Conservation (phyloP, 176 grass and related monocot species). For the Luzula sylvatica region DNA sequence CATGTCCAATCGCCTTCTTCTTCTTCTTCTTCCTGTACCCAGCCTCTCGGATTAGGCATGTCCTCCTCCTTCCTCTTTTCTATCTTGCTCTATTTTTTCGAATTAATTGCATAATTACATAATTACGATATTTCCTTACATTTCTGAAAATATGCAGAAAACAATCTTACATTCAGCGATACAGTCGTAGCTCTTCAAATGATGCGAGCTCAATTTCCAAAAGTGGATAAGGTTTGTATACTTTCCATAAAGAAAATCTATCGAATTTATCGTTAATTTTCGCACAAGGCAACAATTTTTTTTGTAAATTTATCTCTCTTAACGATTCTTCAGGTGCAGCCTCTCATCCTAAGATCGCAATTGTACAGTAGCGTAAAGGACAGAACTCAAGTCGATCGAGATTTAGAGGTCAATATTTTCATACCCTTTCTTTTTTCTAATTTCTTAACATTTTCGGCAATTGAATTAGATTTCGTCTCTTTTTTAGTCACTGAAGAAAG, state of each 20-base stretch:
- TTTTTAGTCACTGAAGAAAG: constrained; percentile 58
- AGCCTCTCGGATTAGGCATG: constrained; percentile 8
- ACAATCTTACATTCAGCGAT: constrained; percentile 62
- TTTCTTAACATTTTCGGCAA: constrained; percentile 9
- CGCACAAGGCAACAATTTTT: too few relatives aligned
- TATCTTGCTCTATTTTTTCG: not conserved
- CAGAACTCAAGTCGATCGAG: constrained; percentile 83
- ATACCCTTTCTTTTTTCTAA: constrained; percentile 10
- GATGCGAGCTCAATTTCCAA: constrained; percentile 76
- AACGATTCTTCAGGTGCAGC: constrained; percentile 27
- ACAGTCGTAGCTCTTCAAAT: constrained; percentile 77
- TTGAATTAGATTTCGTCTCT: not conserved
- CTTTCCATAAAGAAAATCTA: too few relatives aligned
- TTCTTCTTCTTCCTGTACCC: not conserved
- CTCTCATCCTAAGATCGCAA: constrained; percentile 69
- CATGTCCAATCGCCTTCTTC: not conserved
- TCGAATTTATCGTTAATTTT: too few relatives aligned
- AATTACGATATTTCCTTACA: too few relatives aligned
- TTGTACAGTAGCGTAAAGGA: constrained; percentile 82
- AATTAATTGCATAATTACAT: not conserved
- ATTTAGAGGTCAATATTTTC: constrained; percentile 64
- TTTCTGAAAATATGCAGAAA: constrained; percentile 41
- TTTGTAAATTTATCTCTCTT: too few relatives aligned
- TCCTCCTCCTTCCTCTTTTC: not conserved
- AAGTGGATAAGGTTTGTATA: constrained; percentile 46